These are phyloP conservation scores for Saksenaea vasiformis DNA, from an alignment of 371 early-diverging fungal genomes.

Conservation along the genomic window DNA sequence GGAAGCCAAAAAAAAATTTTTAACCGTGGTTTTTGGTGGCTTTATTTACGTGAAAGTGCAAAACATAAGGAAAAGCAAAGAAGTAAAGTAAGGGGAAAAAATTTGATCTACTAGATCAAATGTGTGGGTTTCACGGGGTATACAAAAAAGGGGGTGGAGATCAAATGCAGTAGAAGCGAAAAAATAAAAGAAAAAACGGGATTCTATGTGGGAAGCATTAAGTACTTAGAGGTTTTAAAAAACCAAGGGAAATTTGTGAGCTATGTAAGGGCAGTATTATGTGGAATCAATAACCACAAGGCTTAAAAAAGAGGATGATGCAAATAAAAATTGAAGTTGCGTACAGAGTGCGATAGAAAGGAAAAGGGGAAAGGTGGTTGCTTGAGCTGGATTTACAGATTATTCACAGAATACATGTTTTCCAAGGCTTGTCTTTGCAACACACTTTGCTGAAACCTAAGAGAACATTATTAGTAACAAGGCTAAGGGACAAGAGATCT, in stretches of 20 bases:
- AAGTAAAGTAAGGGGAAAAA: slow-evolving; percentile 4
- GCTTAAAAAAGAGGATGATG: slow-evolving; percentile 2
- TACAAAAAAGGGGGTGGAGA: neutral
- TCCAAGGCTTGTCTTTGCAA: slow-evolving; percentile 54
- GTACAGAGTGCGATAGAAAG: slow-evolving; percentile 1
- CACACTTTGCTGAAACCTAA: slow-evolving; percentile 49
- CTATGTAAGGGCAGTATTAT: slow-evolving; percentile 4
- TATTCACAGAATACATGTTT: slow-evolving; percentile 47
- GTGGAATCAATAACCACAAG: neutral
- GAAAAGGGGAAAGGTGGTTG: slow-evolving; percentile 1
- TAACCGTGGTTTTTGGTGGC: neutral
- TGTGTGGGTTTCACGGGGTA: neutral
- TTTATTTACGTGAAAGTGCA: slow-evolving; percentile 4
- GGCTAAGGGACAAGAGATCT: neutral
- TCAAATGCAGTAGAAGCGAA: slow-evolving; percentile 5
- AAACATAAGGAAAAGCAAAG: neutral
- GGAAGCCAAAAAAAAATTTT: neutral
- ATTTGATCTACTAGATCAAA: neutral
- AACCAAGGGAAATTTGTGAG: neutral
- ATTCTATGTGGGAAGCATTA: slow-evolving; percentile 4
- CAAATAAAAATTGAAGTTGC: slow-evolving; percentile 3
- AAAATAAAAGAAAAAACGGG: neutral
- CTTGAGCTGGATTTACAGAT: slow-evolving; percentile 17
- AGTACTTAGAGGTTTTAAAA: slow-evolving; percentile 6
- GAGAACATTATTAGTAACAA: neutral